Evolutionary conservation across 495 filamentous ascomycete genomes (phyloP).

Genomic region (Penicillium coprophilum): DNA sequence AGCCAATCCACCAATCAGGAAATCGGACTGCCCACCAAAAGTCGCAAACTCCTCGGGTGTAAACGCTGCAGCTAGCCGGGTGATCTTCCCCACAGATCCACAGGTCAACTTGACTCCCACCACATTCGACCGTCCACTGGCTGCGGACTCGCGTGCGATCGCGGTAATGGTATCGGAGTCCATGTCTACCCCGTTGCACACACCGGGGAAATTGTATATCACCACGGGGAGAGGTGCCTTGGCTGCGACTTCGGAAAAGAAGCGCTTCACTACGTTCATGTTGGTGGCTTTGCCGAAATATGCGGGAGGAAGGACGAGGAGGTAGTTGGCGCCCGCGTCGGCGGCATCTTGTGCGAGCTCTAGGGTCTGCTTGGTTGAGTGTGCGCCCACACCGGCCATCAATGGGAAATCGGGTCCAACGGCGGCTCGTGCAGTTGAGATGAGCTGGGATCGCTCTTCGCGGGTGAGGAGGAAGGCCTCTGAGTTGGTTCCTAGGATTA

Average conservation of each 20-base stretch:
- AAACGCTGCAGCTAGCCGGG: conserved; percentile 56
- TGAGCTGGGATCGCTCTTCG: conserved; percentile 54
- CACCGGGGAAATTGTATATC: conserved; percentile 69
- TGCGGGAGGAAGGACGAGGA: conserved; percentile 59
- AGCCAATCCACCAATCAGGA: conserved; percentile 57
- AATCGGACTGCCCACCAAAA: conserved; percentile 70
- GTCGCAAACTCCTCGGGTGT: conserved; percentile 56
- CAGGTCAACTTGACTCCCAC: conserved; percentile 71
- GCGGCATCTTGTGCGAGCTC: conserved; percentile 58
- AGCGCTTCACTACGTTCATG: conserved; percentile 54
- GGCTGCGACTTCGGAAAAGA: conserved; percentile 57
- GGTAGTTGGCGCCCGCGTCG: conserved; percentile 57
- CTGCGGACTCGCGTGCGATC: conserved; percentile 46
- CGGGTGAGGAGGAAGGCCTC: conserved; percentile 64
- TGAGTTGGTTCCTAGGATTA: conserved; percentile 64
- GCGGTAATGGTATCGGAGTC: conserved; percentile 59
- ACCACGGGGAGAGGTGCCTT: conserved; percentile 56
- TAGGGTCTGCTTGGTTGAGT: conserved; percentile 61
- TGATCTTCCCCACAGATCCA: conserved; percentile 66
- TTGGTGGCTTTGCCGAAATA: conserved; percentile 64
- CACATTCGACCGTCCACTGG: conserved; percentile 51
- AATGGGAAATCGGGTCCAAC: conserved; percentile 52
- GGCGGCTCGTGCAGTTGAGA: conserved; percentile 51
- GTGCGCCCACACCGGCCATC: conserved; percentile 62
- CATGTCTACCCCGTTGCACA: conserved; percentile 69